Percentiles rank a stretch among this genome's conserved stretches.
These are phyloP conservation scores for Aspergillus taichungensis DNA, from an alignment of 495 filamentous ascomycete species.

Conservation along the genomic window DNA sequence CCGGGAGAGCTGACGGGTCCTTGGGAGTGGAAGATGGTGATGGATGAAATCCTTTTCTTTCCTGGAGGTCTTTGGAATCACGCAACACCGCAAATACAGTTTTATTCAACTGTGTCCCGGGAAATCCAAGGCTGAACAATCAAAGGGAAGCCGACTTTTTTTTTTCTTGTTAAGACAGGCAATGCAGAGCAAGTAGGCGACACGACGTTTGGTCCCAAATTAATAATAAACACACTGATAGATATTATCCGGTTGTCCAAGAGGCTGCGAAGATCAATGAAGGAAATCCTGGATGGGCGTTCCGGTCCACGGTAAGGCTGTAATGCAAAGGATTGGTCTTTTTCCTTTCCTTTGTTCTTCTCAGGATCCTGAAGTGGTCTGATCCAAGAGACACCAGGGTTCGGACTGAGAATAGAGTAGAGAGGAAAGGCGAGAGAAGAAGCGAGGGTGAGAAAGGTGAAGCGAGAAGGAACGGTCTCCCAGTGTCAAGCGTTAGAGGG, in stretches of 20 bases:
- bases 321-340: no score
- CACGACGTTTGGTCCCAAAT: conserved; percentile 2
- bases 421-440: conserved; percentile 8
- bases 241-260: no score
- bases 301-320: conserved; percentile 8
- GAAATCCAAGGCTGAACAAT: conserved; percentile 16
- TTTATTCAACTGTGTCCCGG: conserved; percentile 16
- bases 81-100: conserved; percentile 16
- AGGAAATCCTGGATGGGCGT: conserved; percentile 12
- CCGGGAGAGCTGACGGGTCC: conserved; percentile 13
- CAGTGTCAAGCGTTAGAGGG: no score
- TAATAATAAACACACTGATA: no score
- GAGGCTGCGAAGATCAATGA: conserved; percentile 9
- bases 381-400: conserved; percentile 9
- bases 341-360: no score
- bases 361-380: conserved; percentile 7
- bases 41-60: conserved; percentile 2
- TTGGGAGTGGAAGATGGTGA: conserved; percentile 10
- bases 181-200: conserved; percentile 11
- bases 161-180: conserved; percentile 11
- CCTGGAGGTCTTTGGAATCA: conserved; percentile 7
- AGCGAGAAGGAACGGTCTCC: no score
- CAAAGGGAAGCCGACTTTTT: conserved; percentile 14
- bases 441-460: not conserved
- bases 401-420: conserved; percentile 16